Percentiles rank a stretch among this genome's conserved stretches.
Conservation (phyloP, 768 basidiomycete species). For the Tephrocybe sp. region DNA sequence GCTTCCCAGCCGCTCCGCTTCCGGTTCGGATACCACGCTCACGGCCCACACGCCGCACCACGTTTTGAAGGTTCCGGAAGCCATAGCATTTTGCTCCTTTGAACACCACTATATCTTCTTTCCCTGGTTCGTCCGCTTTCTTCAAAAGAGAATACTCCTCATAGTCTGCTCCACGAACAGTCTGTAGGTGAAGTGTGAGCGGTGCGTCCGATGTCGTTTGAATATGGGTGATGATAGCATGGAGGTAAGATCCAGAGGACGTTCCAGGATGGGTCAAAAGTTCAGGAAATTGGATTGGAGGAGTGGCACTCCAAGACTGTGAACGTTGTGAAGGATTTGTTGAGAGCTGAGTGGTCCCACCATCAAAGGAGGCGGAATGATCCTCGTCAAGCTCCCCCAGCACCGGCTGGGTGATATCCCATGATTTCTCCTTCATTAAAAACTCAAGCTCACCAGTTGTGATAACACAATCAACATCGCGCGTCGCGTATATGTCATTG, state of each 20-base stretch:
- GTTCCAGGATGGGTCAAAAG: conserved; percentile 79
- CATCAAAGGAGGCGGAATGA: conserved; percentile 7
- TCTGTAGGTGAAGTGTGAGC: conserved; percentile 51
- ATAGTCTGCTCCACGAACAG: conserved; percentile 73
- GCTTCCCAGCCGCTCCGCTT: conserved; percentile 63
- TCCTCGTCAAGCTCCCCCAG: conserved; percentile 43
- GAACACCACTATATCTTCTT: conserved; percentile 68
- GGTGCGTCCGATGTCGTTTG: conserved; percentile 39
- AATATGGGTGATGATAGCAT: conserved; percentile 68
- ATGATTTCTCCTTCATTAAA: conserved; percentile 78
- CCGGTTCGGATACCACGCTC: conserved; percentile 75
- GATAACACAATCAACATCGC: conserved; percentile 96
- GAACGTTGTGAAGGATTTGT: background rate
- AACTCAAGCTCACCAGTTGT: conserved; percentile 93
- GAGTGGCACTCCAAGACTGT: conserved; percentile 9
- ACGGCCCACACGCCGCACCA: conserved; percentile 90
- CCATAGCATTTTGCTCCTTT: conserved; percentile 96
- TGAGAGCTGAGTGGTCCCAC: background rate
- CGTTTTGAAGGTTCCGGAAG: conserved; percentile 95
- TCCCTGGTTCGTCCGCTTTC: conserved; percentile 26
- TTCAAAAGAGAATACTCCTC: conserved; percentile 64
- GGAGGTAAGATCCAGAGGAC: conserved; percentile 91
- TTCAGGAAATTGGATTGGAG: conserved; percentile 53
- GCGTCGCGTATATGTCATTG: conserved; percentile 72
- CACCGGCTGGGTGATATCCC: conserved; percentile 68